phyloP scores from a whole-genome alignment of 202 grass and related monocot genomes.

The Carex arenaria region DNA sequence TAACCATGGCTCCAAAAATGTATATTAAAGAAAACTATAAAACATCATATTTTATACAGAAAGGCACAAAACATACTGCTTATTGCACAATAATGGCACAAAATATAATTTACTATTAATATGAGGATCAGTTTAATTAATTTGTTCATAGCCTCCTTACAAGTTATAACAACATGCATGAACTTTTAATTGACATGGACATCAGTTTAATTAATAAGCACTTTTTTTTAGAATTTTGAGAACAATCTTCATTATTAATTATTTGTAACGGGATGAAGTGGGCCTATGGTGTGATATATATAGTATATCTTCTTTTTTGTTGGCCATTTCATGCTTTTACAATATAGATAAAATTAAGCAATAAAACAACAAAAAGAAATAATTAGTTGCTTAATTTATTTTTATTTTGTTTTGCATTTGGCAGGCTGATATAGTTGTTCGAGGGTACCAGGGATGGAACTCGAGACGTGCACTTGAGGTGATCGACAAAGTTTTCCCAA shows the following conservation, averaged over 20 bases:
- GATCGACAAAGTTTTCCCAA: conserved; percentile 35
- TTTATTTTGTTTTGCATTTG: neutral
- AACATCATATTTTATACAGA: too few relatives aligned
- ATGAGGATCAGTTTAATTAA: neutral
- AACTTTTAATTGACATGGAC: neutral
- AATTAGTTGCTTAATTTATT: neutral
- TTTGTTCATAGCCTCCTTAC: neutral
- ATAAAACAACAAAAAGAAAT: neutral
- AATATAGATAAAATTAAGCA: too few relatives aligned
- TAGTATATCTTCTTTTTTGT: too few relatives aligned
- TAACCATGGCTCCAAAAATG: too few relatives aligned
- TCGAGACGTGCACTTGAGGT: conserved; percentile 77
- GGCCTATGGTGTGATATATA: neutral
- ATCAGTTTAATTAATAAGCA: neutral
- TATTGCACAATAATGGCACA: neutral
- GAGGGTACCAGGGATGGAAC: conserved; percentile 83
- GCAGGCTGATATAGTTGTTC: conserved; percentile 72
- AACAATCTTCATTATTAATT: neutral
- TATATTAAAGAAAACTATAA: too few relatives aligned
- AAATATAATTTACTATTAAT: neutral
- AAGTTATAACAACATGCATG: neutral
- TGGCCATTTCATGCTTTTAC: too few relatives aligned
- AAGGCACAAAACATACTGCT: too few relatives aligned
- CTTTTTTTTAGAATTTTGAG: neutral
- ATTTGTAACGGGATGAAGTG: neutral